Evolutionary conservation across 495 filamentous ascomycete species (phyloP), one percentile per base, ranked within the genome.

Genomic region (Bryoglossum gracile): DNA sequence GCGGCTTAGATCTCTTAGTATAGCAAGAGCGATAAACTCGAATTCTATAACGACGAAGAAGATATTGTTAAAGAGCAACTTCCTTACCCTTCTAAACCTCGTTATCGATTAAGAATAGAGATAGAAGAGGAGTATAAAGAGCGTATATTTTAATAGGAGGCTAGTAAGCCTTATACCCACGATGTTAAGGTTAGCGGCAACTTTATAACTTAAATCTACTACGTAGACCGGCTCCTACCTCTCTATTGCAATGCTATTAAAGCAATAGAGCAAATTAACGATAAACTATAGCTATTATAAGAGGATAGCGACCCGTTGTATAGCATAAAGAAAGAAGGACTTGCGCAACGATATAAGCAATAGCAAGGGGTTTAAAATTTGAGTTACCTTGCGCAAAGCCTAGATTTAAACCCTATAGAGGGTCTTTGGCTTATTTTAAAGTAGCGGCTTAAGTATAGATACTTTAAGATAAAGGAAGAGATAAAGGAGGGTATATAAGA

Each of bases 141-240:
- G 0, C 6, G 43, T 23, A 3, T 53, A n/a, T 0, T 6, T n/a
- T 34, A 46, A 5, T 53, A 17, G 42, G 43, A 53, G 10, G 50
- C 50, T 3, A 6, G 2, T 16, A 46, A 43, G 34, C 42, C 24
- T 30, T 34, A 53, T 17, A 11, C 21, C 2, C n/a, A 32, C 24
- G 35, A 53, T 0, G 14, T 46, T 10, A 46, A 53, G 35, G 30
- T 38, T 19, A 6, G 35, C 8, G 50, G 50, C 11, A 53, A 53
- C 26, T 23, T 44, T 13, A 48, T 53, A 21, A 53, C 50, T 16
- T 19, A 48, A 37, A 53, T 48, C 36, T 53, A 53, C 19, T 53
- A 53, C 17, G 34, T 38, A 4, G 43, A 48, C 4, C 13, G 19
- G 9, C 36, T 53, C 11, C 36, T 53, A 39, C 44, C 43, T 48